These are phyloP conservation scores for Lasiodiplodia sp. DNA, from an alignment of 2,329 filamentous ascomycete species.

Conservation along the genomic window DNA sequence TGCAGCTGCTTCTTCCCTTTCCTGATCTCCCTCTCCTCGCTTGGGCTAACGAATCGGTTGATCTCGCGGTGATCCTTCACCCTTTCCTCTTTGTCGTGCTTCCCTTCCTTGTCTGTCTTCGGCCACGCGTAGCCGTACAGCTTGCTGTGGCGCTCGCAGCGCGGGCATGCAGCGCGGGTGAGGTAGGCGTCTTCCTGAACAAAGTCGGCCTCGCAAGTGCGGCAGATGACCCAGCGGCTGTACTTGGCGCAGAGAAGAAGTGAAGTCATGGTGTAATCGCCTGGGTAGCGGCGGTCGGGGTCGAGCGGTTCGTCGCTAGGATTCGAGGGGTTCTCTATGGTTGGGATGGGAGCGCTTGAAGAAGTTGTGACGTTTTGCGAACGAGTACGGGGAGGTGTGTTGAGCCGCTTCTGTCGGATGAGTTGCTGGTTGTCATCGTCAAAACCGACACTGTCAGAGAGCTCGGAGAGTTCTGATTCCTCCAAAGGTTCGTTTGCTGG, in stretches of 20 bases:
- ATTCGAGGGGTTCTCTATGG: conserved; percentile 35
- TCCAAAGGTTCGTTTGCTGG: not conserved
- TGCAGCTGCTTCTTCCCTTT: conserved; percentile 36
- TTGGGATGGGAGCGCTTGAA: conserved; percentile 39
- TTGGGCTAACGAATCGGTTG: conserved; percentile 79
- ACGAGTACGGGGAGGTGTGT: conserved; percentile 43
- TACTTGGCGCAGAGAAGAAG: conserved; percentile 78
- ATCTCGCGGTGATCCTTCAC: conserved; percentile 86
- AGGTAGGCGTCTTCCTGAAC: conserved; percentile 89
- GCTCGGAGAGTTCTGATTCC: conserved; percentile 48
- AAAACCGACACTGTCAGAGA: conserved; percentile 48
- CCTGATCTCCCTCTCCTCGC: conserved; percentile 60
- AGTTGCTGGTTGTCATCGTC: conserved; percentile 47
- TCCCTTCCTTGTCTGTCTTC: conserved; percentile 84
- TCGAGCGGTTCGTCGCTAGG: conserved; percentile 24
- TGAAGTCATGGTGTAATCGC: conserved; percentile 78
- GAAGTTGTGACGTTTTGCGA: conserved; percentile 38
- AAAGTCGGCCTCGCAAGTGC: conserved; percentile 80
- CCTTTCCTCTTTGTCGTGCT: conserved; percentile 71
- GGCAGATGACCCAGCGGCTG: conserved; percentile 87
- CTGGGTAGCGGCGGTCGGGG: conserved; percentile 45
- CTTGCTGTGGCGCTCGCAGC: conserved; percentile 95
- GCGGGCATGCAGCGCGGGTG: conserved; percentile 83
- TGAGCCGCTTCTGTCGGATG: conserved; percentile 43
- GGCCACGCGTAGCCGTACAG: conserved; percentile 96